Evolutionary conservation across 139 green algal genomes (phyloP).

Genomic region (Pseudopediastrum boryanum): DNA sequence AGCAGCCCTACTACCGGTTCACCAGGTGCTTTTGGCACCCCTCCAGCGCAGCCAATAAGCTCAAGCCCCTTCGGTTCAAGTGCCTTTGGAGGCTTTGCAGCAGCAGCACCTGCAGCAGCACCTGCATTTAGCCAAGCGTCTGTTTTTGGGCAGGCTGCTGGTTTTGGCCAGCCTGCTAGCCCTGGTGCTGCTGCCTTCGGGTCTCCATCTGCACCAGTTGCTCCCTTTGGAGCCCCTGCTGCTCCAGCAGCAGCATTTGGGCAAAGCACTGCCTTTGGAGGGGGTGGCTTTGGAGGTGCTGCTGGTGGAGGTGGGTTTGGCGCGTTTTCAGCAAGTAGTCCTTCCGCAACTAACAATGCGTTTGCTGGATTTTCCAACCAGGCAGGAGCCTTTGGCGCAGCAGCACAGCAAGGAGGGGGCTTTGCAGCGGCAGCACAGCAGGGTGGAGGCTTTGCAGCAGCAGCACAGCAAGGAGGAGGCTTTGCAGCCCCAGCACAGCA

Average conservation of each 20-base stretch:
- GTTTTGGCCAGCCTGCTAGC: background rate
- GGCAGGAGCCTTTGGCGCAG: background rate
- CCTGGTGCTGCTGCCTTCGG: slow-evolving; percentile 1
- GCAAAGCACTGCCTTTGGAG: background rate
- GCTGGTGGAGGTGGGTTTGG: slow-evolving; percentile 11
- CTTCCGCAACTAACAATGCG: background rate
- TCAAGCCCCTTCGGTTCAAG: background rate
- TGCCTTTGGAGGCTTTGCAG: slow-evolving; percentile 1
- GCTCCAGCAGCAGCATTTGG: slow-evolving; percentile 20
- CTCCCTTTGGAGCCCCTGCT: slow-evolving; percentile 16
- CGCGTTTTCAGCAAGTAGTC: background rate
- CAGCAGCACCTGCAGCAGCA: slow-evolving; percentile 16
- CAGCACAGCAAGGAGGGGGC: background rate
- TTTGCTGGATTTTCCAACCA: slow-evolving; percentile 18
- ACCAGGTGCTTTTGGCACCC: slow-evolving; percentile 14
- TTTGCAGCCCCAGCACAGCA: background rate
- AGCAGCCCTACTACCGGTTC: background rate
- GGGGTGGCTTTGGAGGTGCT: background rate
- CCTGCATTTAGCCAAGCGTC: slow-evolving; percentile 26
- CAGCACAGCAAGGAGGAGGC: background rate
- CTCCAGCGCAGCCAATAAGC: background rate
- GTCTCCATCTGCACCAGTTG: background rate
- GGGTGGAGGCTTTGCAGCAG: slow-evolving; percentile 4
- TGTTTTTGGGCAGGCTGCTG: background rate
- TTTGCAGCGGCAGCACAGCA: background rate